phyloP scores from a whole-genome alignment of 2,329 filamentous ascomycete genomes.

The Arthroderma sp. region DNA sequence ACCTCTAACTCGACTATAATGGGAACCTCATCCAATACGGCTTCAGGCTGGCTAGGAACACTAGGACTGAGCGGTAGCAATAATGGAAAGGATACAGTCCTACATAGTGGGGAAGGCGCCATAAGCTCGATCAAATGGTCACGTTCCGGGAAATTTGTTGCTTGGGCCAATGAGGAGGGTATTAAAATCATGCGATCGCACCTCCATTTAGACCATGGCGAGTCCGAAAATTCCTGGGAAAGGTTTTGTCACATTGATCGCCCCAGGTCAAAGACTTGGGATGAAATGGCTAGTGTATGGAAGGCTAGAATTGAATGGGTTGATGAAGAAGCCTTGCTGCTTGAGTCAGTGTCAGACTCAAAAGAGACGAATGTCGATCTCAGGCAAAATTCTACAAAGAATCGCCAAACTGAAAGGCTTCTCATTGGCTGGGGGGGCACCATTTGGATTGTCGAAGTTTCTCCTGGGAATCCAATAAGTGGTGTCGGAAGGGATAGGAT shows the following conservation, averaged over 20 bases:
- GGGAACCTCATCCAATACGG: conserved; percentile 54
- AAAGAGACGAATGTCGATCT: conserved; percentile 19
- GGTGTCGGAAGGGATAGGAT: conserved; percentile 56
- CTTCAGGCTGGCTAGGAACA: conserved; percentile 80
- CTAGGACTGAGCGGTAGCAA: conserved; percentile 62
- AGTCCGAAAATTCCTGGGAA: conserved; percentile 82
- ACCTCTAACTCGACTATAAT: conserved; percentile 77
- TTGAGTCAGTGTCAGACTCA: conserved; percentile 43
- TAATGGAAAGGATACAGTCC: conserved; percentile 67
- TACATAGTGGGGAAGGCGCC: conserved; percentile 84
- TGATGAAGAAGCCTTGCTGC: conserved; percentile 66
- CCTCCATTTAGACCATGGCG: conserved; percentile 60
- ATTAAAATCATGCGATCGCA: conserved; percentile 97
- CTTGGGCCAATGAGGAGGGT: conserved; percentile 91
- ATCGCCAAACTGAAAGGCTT: conserved; percentile 50
- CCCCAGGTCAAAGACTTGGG: conserved; percentile 76
- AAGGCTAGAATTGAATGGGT: conserved; percentile 89
- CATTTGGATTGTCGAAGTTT: conserved; percentile 89
- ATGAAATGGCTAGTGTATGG: conserved; percentile 94
- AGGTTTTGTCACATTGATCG: conserved; percentile 83
- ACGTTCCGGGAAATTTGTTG: conserved; percentile 77
- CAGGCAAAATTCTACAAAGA: conserved; percentile 14
- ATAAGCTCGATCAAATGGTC: conserved; percentile 95
- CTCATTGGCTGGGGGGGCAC: conserved; percentile 92
- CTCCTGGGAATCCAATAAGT: conserved; percentile 58